Percentiles rank a stretch among this genome's conserved stretches.
Evolutionary conservation across 257 asterid genomes (phyloP).

Genomic region (Ligustrum vulgare): DNA sequence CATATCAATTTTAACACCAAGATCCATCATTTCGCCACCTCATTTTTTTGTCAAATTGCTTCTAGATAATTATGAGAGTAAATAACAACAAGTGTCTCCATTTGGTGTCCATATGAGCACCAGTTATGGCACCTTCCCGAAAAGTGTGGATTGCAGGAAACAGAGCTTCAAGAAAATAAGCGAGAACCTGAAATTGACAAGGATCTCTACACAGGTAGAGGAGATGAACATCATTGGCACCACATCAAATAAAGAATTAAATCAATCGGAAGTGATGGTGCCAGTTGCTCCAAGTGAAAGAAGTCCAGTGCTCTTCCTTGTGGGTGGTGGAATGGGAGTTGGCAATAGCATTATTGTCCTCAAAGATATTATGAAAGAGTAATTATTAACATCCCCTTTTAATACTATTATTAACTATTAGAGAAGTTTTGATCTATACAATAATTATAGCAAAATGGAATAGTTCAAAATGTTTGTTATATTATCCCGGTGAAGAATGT

Average conservation of each 20-base stretch:
- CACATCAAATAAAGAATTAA: constrained; percentile 26
- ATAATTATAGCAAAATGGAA: no score
- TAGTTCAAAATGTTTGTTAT: no score
- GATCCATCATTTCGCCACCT: no score
- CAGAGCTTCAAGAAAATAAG: constrained; percentile 81
- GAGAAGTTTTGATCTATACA: no score
- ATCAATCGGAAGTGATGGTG: constrained; percentile 75
- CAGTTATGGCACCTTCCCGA: no score
- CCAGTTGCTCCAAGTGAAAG: constrained; percentile 74
- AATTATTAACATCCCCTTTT: neutral
- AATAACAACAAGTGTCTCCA: no score
- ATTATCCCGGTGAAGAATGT: no score
- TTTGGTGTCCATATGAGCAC: no score
- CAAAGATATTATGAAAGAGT: constrained; percentile 88
- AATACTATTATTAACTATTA: neutral
- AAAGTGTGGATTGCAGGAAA: constrained; percentile 58
- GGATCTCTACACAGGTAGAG: constrained; percentile 74
- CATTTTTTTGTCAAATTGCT: no score
- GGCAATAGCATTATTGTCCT: constrained; percentile 99
- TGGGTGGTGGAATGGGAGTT: constrained; percentile 99
- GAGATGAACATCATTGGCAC: constrained; percentile 80
- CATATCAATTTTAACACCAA: no score
- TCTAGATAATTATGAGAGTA: no score
- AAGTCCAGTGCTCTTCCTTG: constrained; percentile 82
- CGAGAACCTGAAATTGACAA: constrained; percentile 67